Evolutionary conservation across 441 rosid species (phyloP).

Genomic region (Populus hybrid): DNA sequence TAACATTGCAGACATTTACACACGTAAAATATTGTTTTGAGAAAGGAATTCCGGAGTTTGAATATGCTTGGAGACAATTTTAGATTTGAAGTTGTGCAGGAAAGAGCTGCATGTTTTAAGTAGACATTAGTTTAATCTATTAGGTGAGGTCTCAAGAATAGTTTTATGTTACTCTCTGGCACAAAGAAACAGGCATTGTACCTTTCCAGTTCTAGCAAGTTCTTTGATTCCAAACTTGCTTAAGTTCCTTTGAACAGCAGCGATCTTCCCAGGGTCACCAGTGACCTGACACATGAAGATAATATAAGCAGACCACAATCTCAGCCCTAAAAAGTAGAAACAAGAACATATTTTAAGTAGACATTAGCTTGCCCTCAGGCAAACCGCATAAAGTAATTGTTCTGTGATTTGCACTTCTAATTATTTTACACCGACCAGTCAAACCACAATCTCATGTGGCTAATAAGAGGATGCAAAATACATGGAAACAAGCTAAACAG

Average conservation of each 20-base stretch:
- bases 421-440: background rate
- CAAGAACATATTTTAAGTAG: background rate
- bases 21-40: background rate
- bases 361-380: background rate
- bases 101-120: background rate
- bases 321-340: background rate
- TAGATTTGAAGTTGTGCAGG: background rate
- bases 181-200: slow-evolving; percentile 11
- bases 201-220: slow-evolving; percentile 90
- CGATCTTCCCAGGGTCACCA: slow-evolving; percentile 91
- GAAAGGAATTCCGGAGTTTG: background rate
- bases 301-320: background rate
- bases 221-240: slow-evolving; percentile 81
- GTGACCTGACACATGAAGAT: slow-evolving; percentile 48
- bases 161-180: no score
- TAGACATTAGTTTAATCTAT: no score
- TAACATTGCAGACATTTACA: background rate
- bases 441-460: background rate
- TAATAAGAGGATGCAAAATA: background rate
- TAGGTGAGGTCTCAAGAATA: no score
- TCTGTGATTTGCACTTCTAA: background rate
- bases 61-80: background rate
- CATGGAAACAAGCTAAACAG: background rate
- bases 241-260: slow-evolving; percentile 61
- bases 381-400: background rate